Evolutionary conservation across 2,329 filamentous ascomycete species (phyloP).

Genomic region (Tolypocladium guangdongense): DNA sequence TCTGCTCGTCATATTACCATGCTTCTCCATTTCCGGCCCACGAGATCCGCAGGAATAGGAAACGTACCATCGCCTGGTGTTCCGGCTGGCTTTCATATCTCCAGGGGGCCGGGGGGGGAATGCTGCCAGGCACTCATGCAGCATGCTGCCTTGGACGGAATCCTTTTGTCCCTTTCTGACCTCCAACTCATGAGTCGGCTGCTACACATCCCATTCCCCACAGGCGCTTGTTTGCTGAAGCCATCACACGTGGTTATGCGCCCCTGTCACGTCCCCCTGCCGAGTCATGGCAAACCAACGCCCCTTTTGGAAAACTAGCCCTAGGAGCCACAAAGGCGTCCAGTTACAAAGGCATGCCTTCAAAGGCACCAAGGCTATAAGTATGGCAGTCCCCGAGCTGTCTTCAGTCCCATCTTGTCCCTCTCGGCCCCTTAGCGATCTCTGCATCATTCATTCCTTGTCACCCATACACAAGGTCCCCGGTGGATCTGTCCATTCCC

Average conservation of each 20-base stretch:
- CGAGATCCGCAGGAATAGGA: not conserved
- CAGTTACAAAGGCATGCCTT: not conserved
- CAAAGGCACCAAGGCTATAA: not conserved
- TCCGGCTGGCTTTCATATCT: not conserved
- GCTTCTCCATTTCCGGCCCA: no score
- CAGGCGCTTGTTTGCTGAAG: not conserved
- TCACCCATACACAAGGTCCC: not conserved
- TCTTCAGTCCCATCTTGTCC: not conserved
- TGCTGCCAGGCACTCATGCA: not conserved
- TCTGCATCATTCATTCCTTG: not conserved
- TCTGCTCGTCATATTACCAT: no score
- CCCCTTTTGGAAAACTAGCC: not conserved
- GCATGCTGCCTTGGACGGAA: not conserved
- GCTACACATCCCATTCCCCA: not conserved
- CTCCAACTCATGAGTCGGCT: not conserved
- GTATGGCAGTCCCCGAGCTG: not conserved
- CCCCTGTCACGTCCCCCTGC: not conserved
- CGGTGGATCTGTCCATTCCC: conserved; percentile 1
- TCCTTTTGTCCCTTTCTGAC: not conserved
- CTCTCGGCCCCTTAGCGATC: not conserved
- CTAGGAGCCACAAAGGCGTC: not conserved
- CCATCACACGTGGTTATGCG: not conserved
- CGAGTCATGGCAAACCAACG: not conserved
- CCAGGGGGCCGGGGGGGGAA: not conserved
- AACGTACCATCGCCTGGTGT: not conserved